Base-by-base conservation (phyloP, 805 yeast genomes). In the Teunomyces aglyptinius region DNA sequence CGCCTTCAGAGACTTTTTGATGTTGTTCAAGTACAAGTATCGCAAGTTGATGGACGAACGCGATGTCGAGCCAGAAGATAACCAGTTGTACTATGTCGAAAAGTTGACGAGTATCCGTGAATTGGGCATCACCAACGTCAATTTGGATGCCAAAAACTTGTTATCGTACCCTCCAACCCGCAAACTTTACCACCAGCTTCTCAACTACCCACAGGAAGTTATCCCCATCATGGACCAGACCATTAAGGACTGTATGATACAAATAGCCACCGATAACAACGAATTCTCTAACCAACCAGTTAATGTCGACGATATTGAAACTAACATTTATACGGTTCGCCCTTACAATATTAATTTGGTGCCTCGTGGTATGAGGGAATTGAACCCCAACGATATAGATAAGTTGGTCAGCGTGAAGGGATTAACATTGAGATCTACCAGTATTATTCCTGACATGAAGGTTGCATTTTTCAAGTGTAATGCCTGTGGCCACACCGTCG, bases 151-250 rank as follows among this genome's bases (percentile, higher is more conserved):
- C 2, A 77, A 78, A 53, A 89, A 94, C 65, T 70, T 94, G 50
- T 71, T 85, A 46, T 83, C 94, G 5, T 89, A 80, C 59, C 83
- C 86, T 3, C 76, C 83, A 26, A 83, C 97, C 4, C 80, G 80
- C 50, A 89, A 86, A 59, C 71, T 94, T 44, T 94, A 87, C 67
- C 79, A 87, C 59, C 97, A 92, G 66, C 72, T 94, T 53, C 79
- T 89, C 53, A 87, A 89, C 60, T 94, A 91, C 62, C 99, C 99
- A 0, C 97, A 91, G 64, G 99, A 94, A 73, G 89, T 94, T 32
- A 83, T 94, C 46, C 97, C 99, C 8, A 89, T 94, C 57, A 91
- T 94, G 97, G 99, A 94, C 75, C 97, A 91, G 60, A 84, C 96
- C 3, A 78, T 91, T 47, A 90, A 89, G 62, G 97, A 92, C 62